Percentiles rank a stretch among this genome's conserved stretches.
phyloP scores from a whole-genome alignment of 192 early-diverging fungal species.

The Gaertneriomyces semiglobifer region DNA sequence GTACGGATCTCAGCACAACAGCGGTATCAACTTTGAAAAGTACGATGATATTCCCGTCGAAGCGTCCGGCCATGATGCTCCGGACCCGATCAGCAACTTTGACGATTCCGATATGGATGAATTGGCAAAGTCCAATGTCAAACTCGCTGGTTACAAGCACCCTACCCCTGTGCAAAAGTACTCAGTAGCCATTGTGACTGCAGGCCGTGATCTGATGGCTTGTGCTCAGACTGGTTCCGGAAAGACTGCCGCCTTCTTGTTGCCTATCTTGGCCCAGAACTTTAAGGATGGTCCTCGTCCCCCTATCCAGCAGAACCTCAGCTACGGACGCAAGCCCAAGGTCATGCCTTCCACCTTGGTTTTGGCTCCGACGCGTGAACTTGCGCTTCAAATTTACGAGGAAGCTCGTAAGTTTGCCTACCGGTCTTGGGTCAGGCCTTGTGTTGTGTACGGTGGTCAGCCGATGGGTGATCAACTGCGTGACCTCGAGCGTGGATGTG shows the following conservation, averaged over 20 bases:
- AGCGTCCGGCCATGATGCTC: conserved; percentile 58
- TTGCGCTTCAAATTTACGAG: conserved; percentile 91
- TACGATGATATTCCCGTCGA: conserved; percentile 99
- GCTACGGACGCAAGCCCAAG: conserved; percentile 34
- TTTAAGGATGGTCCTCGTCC: conserved; percentile 69
- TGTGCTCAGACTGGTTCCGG: conserved; percentile 93
- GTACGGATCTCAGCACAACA: conserved; percentile 72
- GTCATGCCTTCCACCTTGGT: conserved; percentile 74
- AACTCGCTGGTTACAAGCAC: conserved; percentile 76
- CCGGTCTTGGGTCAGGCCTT: conserved; percentile 84
- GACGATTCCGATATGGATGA: conserved; percentile 71
- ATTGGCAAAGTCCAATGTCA: conserved; percentile 85
- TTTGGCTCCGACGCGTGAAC: conserved; percentile 91
- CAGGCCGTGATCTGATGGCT: conserved; percentile 93
- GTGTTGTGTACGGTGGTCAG: conserved; percentile 93
- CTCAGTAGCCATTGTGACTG: conserved; percentile 49
- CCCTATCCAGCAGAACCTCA: conserved; percentile 46
- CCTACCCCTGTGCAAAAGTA: conserved; percentile 89
- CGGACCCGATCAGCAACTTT: conserved; percentile 61
- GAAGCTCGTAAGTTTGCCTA: conserved; percentile 70
- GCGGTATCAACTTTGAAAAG: conserved; percentile 98
- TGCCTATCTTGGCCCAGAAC: conserved; percentile 90
- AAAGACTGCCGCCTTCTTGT: conserved; percentile 94
- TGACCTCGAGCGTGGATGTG: conserved; percentile 88
- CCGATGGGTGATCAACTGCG: conserved; percentile 86